A percentile compares a stretch with the other conserved stretches of the same genome.
Conservation (phyloP, 768 basidiomycete genomes). For the Leccinum aurantiacum region DNA sequence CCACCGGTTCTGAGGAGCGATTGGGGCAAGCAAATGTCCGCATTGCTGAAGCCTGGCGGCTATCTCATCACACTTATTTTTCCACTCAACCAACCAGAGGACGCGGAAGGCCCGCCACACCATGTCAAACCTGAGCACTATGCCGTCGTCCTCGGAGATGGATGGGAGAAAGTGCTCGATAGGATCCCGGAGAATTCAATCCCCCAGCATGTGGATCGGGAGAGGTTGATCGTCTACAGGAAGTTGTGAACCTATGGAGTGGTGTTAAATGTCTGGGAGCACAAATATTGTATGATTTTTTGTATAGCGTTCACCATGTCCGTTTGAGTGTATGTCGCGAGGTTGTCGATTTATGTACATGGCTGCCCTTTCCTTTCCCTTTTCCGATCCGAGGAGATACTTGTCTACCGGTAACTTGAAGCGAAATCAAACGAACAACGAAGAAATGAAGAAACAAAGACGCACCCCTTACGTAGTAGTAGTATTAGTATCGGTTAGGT, state of each 20-base stretch:
- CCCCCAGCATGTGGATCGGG: conserved; percentile 44
- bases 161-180: conserved; percentile 56
- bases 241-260: conserved; percentile 1
- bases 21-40: conserved; percentile 60
- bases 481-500: too few species aligned
- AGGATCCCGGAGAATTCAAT: conserved; percentile 47
- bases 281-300: too few species aligned
- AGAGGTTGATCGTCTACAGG: conserved; percentile 46
- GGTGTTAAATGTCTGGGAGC: not conserved
- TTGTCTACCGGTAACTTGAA: too few species aligned
- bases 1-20: conserved; percentile 49
- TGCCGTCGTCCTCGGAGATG: conserved; percentile 44
- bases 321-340: too few species aligned
- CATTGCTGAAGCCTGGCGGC: conserved; percentile 60
- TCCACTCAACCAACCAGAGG: conserved; percentile 48
- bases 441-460: too few species aligned
- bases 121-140: conserved; percentile 60
- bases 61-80: conserved; percentile 60
- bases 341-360: too few species aligned
- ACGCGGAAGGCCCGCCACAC: conserved; percentile 61
- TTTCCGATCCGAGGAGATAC: too few species aligned
- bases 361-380: too few species aligned
- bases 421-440: too few species aligned
- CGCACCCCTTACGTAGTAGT: too few species aligned
- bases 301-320: too few species aligned